Base-by-base conservation (phyloP, 2,329 filamentous ascomycete species). In the Trichoderma afroharzianum region DNA sequence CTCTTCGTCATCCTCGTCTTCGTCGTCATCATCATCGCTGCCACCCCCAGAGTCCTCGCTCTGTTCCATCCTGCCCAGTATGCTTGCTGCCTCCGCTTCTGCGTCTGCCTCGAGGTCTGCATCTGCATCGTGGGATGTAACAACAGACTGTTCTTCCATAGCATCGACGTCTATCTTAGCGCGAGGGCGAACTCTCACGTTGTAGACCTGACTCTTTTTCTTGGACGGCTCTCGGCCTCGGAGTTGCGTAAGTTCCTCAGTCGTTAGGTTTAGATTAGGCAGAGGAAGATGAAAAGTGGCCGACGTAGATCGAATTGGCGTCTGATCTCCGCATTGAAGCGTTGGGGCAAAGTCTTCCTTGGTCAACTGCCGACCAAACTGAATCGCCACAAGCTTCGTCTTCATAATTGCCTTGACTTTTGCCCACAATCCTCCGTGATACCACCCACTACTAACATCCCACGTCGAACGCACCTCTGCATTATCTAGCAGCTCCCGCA, bases 361-460 rank as follows among this genome's bases (percentile, higher is more conserved):
- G 1, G 82, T 83, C 0, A 90, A 80, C 18, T 82, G 81, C 30
- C 87, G 84, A 9, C 85, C 84, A 59, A 88, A 87, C 24, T 89
- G 86, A 61, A 94, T 87, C 1, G 88, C 87, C 12, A 90, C 86
- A 77, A 97, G 90, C 82, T 97, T 98, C 63, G 91, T 90, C 78
- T 94, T 93, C 91, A 98, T 95, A 74, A 97, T 91, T 3, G 92
- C 90, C 76, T 95, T 94, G 58, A 91, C 90, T 78, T 97, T 97
- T 58, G 91, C 90, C 85, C 94, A 91, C 1, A 93, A 90, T 6
- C 94, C 94, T 71, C 91, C 92, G 74, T 91, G 88, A 78, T 91
- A 98, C 93, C 93, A 99, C 1, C 95, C 95, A 76, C 93, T 93
- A 58, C 86, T 86, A 6, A 84, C 80, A 74, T 92, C 90, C 80